phyloP scores from a whole-genome alignment of 2,329 filamentous ascomycete genomes.

The Neospermospora avenae region DNA sequence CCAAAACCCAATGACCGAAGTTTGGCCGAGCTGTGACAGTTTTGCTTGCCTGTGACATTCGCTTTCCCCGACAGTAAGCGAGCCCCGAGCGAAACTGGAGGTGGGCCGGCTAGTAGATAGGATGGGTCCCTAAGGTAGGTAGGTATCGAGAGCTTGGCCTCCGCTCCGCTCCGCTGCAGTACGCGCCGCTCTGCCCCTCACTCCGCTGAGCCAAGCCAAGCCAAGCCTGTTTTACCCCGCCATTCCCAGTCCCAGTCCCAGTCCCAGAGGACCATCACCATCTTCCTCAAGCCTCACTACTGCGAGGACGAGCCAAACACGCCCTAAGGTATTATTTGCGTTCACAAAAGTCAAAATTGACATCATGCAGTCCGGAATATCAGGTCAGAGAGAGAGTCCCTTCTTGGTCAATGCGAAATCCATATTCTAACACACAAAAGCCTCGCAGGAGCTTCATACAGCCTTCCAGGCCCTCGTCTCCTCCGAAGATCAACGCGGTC shows the following conservation, averaged over 20 bases:
- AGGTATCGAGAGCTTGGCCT: neutral
- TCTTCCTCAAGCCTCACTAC: neutral
- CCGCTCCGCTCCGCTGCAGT: neutral
- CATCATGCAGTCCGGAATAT: conserved; percentile 74
- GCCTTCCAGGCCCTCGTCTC: conserved; percentile 69
- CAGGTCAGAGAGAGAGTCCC: conserved; percentile 46
- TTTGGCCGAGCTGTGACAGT: too few species aligned
- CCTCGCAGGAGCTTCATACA: conserved; percentile 72
- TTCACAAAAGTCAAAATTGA: neutral
- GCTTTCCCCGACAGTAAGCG: too few species aligned
- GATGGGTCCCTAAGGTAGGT: neutral
- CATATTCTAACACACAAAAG: conserved; percentile 40
- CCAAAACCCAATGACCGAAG: conserved; percentile 15
- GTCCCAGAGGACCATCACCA: neutral
- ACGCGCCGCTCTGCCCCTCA: conserved; percentile 12
- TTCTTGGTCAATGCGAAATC: neutral
- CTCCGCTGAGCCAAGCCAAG: neutral
- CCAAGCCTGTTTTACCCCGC: neutral
- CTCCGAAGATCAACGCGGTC: conserved; percentile 59
- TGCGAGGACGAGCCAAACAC: too few species aligned
- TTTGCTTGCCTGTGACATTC: too few species aligned
- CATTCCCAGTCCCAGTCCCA: neutral
- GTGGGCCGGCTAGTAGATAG: too few species aligned
- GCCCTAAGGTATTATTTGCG: too few species aligned
- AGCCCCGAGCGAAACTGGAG: too few species aligned